These are phyloP conservation scores for Boletus rubescentipes DNA, from an alignment of 768 basidiomycete genomes.

Conservation along the genomic window DNA sequence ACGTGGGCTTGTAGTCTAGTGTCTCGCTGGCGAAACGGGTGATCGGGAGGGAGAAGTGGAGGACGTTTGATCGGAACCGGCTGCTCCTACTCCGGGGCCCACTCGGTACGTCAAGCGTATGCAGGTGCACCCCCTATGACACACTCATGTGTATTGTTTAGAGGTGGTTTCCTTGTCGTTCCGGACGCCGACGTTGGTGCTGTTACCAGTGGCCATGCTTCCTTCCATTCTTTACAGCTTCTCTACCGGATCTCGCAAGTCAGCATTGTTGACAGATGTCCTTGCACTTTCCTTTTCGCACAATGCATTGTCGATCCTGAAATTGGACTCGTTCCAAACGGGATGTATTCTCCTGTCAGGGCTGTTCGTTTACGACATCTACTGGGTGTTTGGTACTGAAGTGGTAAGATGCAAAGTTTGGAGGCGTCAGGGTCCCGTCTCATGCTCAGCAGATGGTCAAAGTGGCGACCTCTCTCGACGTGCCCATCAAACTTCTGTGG, in stretches of 20 bases:
- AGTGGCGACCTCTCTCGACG: constrained; percentile 86
- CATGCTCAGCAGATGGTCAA: constrained; percentile 71
- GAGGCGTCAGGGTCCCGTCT: neutral
- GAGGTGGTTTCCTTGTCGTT: constrained; percentile 43
- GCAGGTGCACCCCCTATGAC: neutral
- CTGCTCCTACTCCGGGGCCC: constrained; percentile 46
- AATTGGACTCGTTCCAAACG: constrained; percentile 87
- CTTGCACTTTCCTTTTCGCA: constrained; percentile 76
- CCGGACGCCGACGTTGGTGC: constrained; percentile 55
- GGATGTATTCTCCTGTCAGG: constrained; percentile 80
- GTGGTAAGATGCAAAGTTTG: constrained; percentile 57
- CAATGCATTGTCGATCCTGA: constrained; percentile 75
- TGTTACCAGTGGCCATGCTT: constrained; percentile 58
- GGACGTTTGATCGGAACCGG: constrained; percentile 47
- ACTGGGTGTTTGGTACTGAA: constrained; percentile 90
- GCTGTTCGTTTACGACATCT: constrained; percentile 91
- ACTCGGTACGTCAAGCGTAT: constrained; percentile 37
- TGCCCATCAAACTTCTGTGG: constrained; percentile 92
- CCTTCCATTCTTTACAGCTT: constrained; percentile 68
- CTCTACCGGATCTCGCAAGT: constrained; percentile 44
- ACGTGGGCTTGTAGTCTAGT: constrained; percentile 38
- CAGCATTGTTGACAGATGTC: constrained; percentile 76
- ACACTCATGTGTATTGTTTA: constrained; percentile 21
- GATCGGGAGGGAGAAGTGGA: constrained; percentile 57
- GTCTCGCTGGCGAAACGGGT: constrained; percentile 50